Base-by-base conservation (phyloP, 2,329 filamentous ascomycete species). In the Stagonosporopsis cucurbitacearum region DNA sequence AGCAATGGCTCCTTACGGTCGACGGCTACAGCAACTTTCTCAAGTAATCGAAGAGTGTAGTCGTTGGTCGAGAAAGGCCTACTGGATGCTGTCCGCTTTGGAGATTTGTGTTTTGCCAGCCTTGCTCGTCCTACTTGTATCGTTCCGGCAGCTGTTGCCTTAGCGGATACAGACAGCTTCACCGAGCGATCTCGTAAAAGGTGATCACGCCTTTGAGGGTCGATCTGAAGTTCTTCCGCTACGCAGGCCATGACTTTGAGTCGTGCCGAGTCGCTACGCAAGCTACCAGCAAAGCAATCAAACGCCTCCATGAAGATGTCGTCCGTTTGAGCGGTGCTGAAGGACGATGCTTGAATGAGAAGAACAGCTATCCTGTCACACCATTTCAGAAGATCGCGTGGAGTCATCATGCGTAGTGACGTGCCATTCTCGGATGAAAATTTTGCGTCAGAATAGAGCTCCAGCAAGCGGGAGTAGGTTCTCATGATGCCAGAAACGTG, bases 291-390 rank as follows among this genome's bases (percentile, higher is more conserved):
- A 74, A 99, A 98, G 70, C 93, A 96, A 75, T 99, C 95, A 48
- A 95, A 83, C 0, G 92, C 91, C 71, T 99, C 95, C 78, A 96
- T 85, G 68, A 97, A 97, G 75, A 98, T 96, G 66, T 89, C 87
- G 68, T 97, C 89, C 62, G 88, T 81, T 71, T 95, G 90, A 19
- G 85, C 81, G 11, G 87, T 86, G 22, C 84, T 88, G 61, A 83
- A 88, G 20, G 86, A 86, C 1, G 87, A 85, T 11, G 84, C 80
- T 8, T 81, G 75, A 51, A 82, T 69, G 20, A 97, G 79, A 15
- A 92, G 84, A 47, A 84, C 81, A 46, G 87, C 82, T 20, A 97
- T 80, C 56, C 95, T 86, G 42, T 86, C 85, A 67, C 92, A 96
- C 88, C 95, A 96, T 73, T 97, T 98, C 52, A 99, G 81, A 9